Base-by-base conservation (phyloP, 2,329 filamentous ascomycete genomes). In the Fusarium verticillioides region DNA sequence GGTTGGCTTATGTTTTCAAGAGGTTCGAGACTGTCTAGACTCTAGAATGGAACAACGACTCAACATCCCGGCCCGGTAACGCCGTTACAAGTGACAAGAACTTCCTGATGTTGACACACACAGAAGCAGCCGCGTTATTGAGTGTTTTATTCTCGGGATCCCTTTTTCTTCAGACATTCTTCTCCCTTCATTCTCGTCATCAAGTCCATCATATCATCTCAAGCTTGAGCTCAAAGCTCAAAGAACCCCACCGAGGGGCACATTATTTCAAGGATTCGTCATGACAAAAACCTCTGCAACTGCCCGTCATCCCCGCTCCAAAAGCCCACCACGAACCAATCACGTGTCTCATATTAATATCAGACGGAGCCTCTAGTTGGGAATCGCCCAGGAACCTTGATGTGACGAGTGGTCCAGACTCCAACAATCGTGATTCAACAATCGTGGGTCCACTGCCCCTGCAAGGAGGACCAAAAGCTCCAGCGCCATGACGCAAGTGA, bases 241-340 rank as follows among this genome's bases (percentile, higher is more conserved):
- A 46, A 42, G 15, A 71, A 63, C 75, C 75, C 74, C 75, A 66
- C 76, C 69, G 71, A 70, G 75, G 74, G 73, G 69, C 64, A 74
- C 46, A 52, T 54, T 44, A 47, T 54, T 44, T 44, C 37, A 30
- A 63, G 53, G 57, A 56, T 66, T 18, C 18, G 34, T 65, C 67
- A 74, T 69, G 47, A 63, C 59, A 53, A 63, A 63, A 69, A 62
- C 60, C 37, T 47, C 44, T 44, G 57, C 54, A 52, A 63, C 63
- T 62, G 59, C 60, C 63, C 66, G 64, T 69, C 70, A 70, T 74
- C 59, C 66, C 66, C 60, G 42, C 66, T 46, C 40, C 39, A 61
- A 36, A 53, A 40, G n/a, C 63, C 69, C 57, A 19, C 32, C n/a
- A 60, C 46, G 58, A 60, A 50, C 76, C 76, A 78, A 78, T 77